A percentile compares a stretch with the other conserved stretches of the same genome.
Evolutionary conservation across 1,284 basidiomycete species (phyloP).

Genomic region (Ceratobasidium sp.): DNA sequence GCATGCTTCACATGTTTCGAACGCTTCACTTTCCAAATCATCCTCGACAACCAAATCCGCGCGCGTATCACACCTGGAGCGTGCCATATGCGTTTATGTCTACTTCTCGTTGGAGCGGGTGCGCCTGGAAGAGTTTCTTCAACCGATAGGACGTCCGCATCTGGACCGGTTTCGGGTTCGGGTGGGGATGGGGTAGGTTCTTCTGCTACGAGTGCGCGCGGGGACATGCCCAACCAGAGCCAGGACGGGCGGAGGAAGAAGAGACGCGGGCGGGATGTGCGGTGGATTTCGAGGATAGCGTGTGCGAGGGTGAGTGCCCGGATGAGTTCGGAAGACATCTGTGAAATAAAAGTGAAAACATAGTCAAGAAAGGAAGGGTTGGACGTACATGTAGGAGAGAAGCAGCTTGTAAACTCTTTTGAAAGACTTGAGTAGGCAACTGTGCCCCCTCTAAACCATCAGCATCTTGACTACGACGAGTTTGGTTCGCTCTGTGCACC

Average conservation of each 20-base stretch:
- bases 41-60: constrained; percentile 18
- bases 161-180: neutral
- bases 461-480: neutral
- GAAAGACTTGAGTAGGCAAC: constrained; percentile 9
- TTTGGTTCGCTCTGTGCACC: constrained; percentile 12
- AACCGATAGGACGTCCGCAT: constrained; percentile 8
- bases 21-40: constrained; percentile 19
- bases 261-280: constrained; percentile 53
- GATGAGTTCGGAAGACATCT: constrained; percentile 27
- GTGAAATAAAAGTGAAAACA: neutral
- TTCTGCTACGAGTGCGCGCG: constrained; percentile 47
- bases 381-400: constrained; percentile 32
- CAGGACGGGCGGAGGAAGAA: constrained; percentile 61
- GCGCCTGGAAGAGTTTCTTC: constrained; percentile 12
- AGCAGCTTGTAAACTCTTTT: constrained; percentile 27
- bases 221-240: constrained; percentile 62
- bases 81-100: neutral
- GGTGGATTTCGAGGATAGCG: constrained; percentile 54
- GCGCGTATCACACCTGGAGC: neutral
- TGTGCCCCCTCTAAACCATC: neutral
- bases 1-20: constrained; percentile 34
- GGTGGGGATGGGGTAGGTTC: neutral
- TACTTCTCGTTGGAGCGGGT: neutral
- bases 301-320: constrained; percentile 47
- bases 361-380: neutral